Evolutionary conservation across 129 eudicot species (phyloP), one percentile per base, ranked within the genome.

Genomic region (Flaveria robusta): DNA sequence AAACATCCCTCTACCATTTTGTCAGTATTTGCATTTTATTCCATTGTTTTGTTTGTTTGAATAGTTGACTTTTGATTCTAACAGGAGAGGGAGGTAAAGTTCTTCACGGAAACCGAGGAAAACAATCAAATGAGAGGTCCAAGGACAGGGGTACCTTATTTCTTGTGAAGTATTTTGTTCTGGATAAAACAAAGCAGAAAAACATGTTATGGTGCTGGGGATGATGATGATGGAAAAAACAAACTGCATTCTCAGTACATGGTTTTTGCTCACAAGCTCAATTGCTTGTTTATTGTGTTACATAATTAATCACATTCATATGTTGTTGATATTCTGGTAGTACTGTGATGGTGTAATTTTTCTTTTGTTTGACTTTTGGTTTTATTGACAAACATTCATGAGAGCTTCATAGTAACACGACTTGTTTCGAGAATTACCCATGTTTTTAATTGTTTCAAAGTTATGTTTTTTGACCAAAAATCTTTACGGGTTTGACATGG

Each of bases 81-180:
- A 51, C 88, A 94, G 99, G 99, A 94, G 92, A 87, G 99, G 74
- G 99, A 91, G 66, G 99, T 91, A 84, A 94, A 94, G 91, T 94
- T 94, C 77, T 94, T 94, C 87, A 91, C 99, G 3, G 97, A 94
- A 79, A 94, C 99, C 0, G 99, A 91, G 20, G 99, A 91, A 79
- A 94, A 94, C 90, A 94, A 94, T 81, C 99, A 94, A 81, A 94
- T 94, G 99, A 83, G 99, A 81, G 99, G 99, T 67, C 99, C 99
- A 37, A 89, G 99, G 83, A 87, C 93, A 49, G 99, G 97, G 74
- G 99, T 94, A 67, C 99, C 99, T 9, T 94, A 94, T 79, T 94
- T 94, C 81, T 86, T 90, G 72, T 90, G 78, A 86, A 20, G 72
- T 64, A 45, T 16, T 64, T 46, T 46, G 46, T 43, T 59, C 23